Evolutionary conservation across 2,329 filamentous ascomycete species (phyloP), one percentile per base, ranked within the genome.

Genomic region (Alternaria incomplexa): DNA sequence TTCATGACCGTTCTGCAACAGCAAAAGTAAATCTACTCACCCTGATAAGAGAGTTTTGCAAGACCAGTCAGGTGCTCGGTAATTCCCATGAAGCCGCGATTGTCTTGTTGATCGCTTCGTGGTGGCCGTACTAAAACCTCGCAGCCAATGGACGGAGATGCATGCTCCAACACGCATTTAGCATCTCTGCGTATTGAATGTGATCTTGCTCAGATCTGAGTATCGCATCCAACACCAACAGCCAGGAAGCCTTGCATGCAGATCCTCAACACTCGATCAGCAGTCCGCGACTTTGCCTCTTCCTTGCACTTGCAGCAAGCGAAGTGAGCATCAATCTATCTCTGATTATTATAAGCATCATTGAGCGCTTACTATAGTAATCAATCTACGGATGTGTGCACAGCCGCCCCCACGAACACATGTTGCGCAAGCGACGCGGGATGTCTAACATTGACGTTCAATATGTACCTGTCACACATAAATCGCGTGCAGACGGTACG

Each of bases 351-450:
- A 43, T 26, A 61, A 46, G 54, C 54, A 40, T 58, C 54, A 52
- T 45, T 20, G 36, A 58, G 58, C 51, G 51, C 28, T 44, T 57
- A 43, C 28, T 52, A 58, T 44, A 61, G 47, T 47, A 32, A 25
- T 44, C 58, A 61, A 51, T 61, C 57, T 58, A 43, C 54, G n/a
- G 40, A 51, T 40, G 15, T 40, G 32, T 54, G 43, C 58, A 46
- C 22, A 36, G 36, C 47, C 25, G 45, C 59, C 59, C 58, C 55
- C 59, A 52, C 53, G 46, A 52, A 22, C 28, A 17, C 22, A 9
- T 26, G n/a, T 12, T 51, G 40, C n/a, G 46, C 28, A 58, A 30
- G 17, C 22, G 28, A 48, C 47, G 59, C 47, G 59, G 47, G 54
- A 58, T 43, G 40, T 44, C 11, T 20, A 26, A 43, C 59, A 53